Conservation (phyloP, 2,329 filamentous ascomycete species). For the Raffaelea arxii region DNA sequence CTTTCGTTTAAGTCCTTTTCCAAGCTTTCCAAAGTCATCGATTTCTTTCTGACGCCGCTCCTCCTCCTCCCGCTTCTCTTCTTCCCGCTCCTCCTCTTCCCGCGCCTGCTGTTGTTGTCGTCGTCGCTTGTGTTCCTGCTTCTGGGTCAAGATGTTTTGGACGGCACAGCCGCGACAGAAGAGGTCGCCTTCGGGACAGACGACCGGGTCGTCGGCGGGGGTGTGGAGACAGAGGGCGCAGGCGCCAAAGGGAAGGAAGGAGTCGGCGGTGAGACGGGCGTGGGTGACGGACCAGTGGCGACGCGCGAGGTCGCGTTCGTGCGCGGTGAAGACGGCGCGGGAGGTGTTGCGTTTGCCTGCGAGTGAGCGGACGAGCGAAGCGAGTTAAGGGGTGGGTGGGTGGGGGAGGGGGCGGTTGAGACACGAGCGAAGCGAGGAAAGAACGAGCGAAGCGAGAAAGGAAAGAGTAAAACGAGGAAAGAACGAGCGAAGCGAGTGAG, state of each 20-base stretch:
- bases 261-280: conserved; percentile 80
- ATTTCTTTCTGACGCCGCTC: too few species aligned
- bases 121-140: conserved; percentile 78
- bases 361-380: too few species aligned
- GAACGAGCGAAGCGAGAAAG: neutral
- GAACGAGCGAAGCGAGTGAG: too few species aligned
- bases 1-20: too few species aligned
- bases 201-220: conserved; percentile 72
- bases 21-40: too few species aligned
- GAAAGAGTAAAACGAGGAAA: too few species aligned
- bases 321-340: conserved; percentile 83
- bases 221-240: conserved; percentile 81
- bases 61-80: conserved; percentile 52
- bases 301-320: conserved; percentile 78
- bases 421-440: neutral
- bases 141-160: conserved; percentile 80
- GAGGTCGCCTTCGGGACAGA: conserved; percentile 75
- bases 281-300: conserved; percentile 71
- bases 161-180: conserved; percentile 95
- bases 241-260: conserved; percentile 82
- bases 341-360: conserved; percentile 81
- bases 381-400: too few species aligned
- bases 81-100: conserved; percentile 49
- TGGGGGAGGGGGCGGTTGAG: too few species aligned
- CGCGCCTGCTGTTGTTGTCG: conserved; percentile 61